phyloP scores from a whole-genome alignment of 495 filamentous ascomycete genomes.

The Polyplosphaeria fusca region DNA sequence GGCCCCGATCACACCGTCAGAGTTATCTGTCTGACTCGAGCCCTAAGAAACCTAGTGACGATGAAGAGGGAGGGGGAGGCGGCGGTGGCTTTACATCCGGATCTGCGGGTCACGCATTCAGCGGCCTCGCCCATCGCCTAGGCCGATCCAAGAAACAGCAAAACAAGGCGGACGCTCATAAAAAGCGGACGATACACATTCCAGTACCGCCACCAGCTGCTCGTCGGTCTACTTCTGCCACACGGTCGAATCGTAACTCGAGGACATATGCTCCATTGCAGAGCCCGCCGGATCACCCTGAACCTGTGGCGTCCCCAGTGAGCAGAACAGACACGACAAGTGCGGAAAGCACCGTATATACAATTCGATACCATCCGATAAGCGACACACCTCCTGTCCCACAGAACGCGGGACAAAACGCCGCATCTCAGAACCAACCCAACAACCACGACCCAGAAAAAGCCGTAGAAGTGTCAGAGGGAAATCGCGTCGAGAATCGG shows the following conservation, averaged over 20 bases:
- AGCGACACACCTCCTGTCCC: constrained; percentile 54
- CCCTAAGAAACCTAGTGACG: constrained; percentile 6
- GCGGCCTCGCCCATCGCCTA: constrained; percentile 35
- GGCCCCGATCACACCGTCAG: constrained; percentile 41
- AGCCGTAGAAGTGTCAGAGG: constrained; percentile 18
- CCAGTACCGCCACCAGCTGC: constrained; percentile 21
- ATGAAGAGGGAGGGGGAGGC: constrained; percentile 7
- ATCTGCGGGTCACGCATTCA: constrained; percentile 36
- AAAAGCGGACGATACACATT: constrained; percentile 38
- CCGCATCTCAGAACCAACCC: neutral
- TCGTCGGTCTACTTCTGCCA: constrained; percentile 37
- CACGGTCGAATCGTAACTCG: neutral
- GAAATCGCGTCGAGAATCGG: neutral
- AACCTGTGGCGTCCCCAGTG: constrained; percentile 64
- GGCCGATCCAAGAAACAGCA: constrained; percentile 9
- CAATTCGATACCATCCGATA: constrained; percentile 76
- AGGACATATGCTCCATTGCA: constrained; percentile 26
- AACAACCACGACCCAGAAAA: constrained; percentile 22
- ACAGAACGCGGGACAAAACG: neutral
- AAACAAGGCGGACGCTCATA: constrained; percentile 25
- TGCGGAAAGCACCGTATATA: constrained; percentile 79
- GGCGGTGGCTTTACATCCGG: constrained; percentile 14
- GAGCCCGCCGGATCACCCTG: constrained; percentile 62
- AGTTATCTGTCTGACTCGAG: constrained; percentile 9
- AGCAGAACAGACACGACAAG: constrained; percentile 76